Evolutionary conservation across 441 rosid species (phyloP).

Genomic region (Populus hybrid): DNA sequence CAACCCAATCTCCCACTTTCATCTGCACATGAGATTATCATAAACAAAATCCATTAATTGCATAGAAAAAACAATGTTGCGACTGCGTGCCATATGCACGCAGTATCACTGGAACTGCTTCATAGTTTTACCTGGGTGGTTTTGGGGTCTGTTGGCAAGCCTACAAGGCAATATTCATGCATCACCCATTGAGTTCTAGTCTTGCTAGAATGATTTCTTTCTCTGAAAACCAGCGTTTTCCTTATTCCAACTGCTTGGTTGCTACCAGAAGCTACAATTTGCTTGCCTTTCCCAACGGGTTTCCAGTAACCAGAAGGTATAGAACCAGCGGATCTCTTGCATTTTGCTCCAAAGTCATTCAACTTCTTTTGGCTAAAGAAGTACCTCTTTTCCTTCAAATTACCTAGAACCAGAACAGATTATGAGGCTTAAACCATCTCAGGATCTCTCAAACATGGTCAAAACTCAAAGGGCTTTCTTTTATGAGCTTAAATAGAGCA

Average conservation of each 20-base stretch:
- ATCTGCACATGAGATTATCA: slow-evolving; percentile 8
- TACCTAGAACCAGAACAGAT: slow-evolving; percentile 33
- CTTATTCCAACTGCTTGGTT: slow-evolving; percentile 66
- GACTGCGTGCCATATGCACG: neutral
- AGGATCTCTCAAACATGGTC: neutral
- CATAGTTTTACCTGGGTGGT: slow-evolving; percentile 28
- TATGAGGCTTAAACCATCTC: neutral
- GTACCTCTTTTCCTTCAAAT: slow-evolving; percentile 73
- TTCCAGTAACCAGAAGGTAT: slow-evolving; percentile 74
- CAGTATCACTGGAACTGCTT: neutral
- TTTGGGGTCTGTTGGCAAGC: slow-evolving; percentile 26
- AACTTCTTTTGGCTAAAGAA: slow-evolving; percentile 70
- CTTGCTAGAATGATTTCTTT: slow-evolving; percentile 58
- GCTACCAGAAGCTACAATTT: slow-evolving; percentile 45
- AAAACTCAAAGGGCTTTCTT: neutral
- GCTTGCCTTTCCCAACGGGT: slow-evolving; percentile 67
- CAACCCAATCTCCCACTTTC: slow-evolving; percentile 53
- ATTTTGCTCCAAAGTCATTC: slow-evolving; percentile 59
- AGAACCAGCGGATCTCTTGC: slow-evolving; percentile 49
- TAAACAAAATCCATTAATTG: neutral
- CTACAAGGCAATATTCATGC: slow-evolving; percentile 77
- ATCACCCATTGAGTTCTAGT: slow-evolving; percentile 80
- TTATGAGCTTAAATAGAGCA: neutral
- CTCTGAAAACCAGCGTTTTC: slow-evolving; percentile 72
- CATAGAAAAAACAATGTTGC: too few species aligned